These are phyloP conservation scores for Fusarium hainanense DNA, from an alignment of 2,329 filamentous ascomycete genomes.

Conservation along the genomic window DNA sequence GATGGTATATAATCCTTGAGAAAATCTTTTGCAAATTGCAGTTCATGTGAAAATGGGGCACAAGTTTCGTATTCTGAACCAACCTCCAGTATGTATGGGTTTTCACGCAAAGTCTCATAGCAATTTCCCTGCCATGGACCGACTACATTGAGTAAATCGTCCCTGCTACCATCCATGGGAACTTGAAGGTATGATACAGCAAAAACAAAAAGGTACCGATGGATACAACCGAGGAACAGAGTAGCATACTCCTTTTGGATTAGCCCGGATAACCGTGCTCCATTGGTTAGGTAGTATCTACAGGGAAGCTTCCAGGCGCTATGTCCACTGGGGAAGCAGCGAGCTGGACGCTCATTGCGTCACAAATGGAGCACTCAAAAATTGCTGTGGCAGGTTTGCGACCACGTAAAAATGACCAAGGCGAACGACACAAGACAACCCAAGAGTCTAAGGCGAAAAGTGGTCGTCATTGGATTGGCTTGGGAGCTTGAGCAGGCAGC, in stretches of 20 bases:
- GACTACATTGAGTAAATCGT: background rate
- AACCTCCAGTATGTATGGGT: background rate
- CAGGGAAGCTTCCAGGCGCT: slow-evolving; percentile 35
- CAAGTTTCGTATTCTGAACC: background rate
- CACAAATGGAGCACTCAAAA: slow-evolving; percentile 34
- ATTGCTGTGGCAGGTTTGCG: slow-evolving; percentile 17
- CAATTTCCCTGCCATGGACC: slow-evolving; percentile 1
- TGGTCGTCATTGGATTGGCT: slow-evolving; percentile 22
- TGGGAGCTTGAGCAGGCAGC: background rate
- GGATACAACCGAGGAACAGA: slow-evolving; percentile 5
- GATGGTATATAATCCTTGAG: background rate
- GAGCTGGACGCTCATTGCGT: slow-evolving; percentile 32
- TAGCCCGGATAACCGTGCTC: slow-evolving; percentile 1
- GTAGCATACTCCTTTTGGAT: slow-evolving; percentile 14
- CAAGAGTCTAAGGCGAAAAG: background rate
- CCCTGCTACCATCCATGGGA: background rate
- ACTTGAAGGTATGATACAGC: background rate
- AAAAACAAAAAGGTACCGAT: slow-evolving; percentile 6
- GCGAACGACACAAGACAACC: slow-evolving; percentile 12
- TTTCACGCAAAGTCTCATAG: background rate
- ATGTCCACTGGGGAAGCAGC: slow-evolving; percentile 27
- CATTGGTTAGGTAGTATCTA: slow-evolving; percentile 21
- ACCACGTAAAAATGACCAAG: slow-evolving; percentile 16
- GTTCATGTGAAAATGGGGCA: slow-evolving; percentile 2
- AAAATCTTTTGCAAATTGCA: background rate